Percentiles rank a stretch among this genome's conserved stretches.
phyloP scores from a whole-genome alignment of 257 asterid species.

The Solanum habrochaites region DNA sequence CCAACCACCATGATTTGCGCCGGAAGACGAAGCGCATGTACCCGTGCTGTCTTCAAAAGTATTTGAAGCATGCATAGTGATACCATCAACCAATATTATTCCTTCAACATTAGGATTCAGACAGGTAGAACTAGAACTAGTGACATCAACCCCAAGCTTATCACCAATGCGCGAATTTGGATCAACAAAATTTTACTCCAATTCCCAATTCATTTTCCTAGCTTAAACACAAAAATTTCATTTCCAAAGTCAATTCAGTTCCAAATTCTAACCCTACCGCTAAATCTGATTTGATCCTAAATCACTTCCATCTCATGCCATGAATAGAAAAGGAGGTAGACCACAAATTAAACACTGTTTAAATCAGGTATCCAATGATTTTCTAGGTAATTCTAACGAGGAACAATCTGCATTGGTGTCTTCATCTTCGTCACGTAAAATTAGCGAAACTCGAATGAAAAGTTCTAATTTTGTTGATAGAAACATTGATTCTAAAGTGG shows the following conservation, averaged over 20 bases:
- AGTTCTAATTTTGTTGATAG: too few species aligned
- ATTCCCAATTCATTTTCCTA: too few species aligned
- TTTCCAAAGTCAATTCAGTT: neutral
- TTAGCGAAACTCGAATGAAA: neutral
- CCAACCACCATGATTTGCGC: constrained; percentile 36
- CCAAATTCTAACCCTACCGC: neutral
- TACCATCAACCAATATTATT: too few species aligned
- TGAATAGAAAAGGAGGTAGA: neutral
- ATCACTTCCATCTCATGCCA: neutral
- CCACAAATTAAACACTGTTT: neutral
- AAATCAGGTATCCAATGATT: neutral
- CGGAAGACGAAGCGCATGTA: constrained; percentile 31
- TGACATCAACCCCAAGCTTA: constrained; percentile 40
- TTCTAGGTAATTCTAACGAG: neutral
- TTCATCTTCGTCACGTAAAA: neutral
- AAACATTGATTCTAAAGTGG: neutral
- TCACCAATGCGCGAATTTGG: neutral
- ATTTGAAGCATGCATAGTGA: constrained; percentile 12
- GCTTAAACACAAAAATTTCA: neutral
- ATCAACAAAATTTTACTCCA: too few species aligned
- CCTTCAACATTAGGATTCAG: constrained; percentile 18
- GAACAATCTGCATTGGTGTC: neutral
- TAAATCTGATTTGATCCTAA: neutral
- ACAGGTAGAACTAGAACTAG: constrained; percentile 2
- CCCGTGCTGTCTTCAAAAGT: constrained; percentile 4